Evolutionary conservation across 2,329 filamentous ascomycete species (phyloP), one percentile per base, ranked within the genome.

Genomic region (Cladorrhinum sp.): DNA sequence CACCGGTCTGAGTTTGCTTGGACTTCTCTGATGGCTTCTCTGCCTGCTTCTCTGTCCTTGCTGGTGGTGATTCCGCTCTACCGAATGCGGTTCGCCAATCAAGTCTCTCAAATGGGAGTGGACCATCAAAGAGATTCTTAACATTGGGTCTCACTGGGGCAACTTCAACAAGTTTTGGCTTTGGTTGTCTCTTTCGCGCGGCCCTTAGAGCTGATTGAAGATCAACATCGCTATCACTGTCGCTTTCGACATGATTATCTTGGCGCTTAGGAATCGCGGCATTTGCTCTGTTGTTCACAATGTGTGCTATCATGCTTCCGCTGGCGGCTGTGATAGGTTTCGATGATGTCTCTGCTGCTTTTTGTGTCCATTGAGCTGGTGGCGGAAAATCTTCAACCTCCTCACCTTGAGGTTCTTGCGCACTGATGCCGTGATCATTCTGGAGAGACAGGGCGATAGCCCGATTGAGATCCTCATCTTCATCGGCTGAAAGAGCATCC

Each of bases 31-130:
- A 32, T 32, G 41, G 48, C n/a, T 2, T 52, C 2, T 16, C 38
- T 29, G 20, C 20, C 29, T 51, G 38, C 32, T 60, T 55, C 55
- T 16, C 32, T 4, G 16, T 13, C 12, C 16, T 16, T 12, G 32
- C 32, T 16, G 22, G 20, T 29, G 52, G 18, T 29, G 52, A 22
- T 22, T 45, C 56, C 13, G 54, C n/a, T 13, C 74, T 75, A 62
- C 86, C 86, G 1, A 86, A 77, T 1, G 80, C 82, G 2, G 84
- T 87, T 55, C 84, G 87, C 80, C 83, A 86, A 50, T 89, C 86
- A 1, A 96, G 80, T 70, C 92, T 93, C 67, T 96, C 92, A 69
- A 99, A 99, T 0, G 95, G 95, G 4, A 99, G 75, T 0, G 93
- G 92, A 0, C 93, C 93, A 65, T 85, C 85, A 69, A 96, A 85